A percentile compares a stretch with the other conserved stretches of the same genome.
Conservation (phyloP, 2,329 filamentous ascomycete species). For the Colletotrichum euphorbiae region DNA sequence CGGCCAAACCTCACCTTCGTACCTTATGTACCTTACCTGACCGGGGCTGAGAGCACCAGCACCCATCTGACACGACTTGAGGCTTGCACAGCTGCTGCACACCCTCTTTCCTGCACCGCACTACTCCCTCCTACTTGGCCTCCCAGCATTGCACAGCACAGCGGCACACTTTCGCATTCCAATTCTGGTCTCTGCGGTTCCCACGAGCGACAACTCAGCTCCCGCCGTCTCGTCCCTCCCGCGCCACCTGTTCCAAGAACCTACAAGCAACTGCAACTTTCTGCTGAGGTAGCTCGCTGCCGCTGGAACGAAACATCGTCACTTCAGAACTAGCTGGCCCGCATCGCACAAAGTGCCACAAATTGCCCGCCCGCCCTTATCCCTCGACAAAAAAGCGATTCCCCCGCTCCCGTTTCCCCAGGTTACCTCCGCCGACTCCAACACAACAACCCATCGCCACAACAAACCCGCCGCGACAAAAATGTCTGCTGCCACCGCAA, state of each 20-base stretch:
- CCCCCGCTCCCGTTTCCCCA: conserved; percentile 35
- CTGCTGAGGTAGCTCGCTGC: conserved; percentile 27
- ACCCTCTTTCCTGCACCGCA: conserved; percentile 37
- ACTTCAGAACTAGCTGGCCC: conserved; percentile 15
- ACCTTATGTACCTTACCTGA: conserved; percentile 6
- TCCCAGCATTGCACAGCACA: conserved; percentile 3
- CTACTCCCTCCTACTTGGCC: conserved; percentile 33
- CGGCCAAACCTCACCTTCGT: background rate
- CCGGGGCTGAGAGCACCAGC: conserved; percentile 28
- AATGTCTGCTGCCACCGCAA: conserved; percentile 65
- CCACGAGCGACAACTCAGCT: conserved; percentile 34
- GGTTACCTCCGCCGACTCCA: conserved; percentile 30
- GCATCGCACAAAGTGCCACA: conserved; percentile 5
- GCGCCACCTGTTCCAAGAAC: conserved; percentile 36
- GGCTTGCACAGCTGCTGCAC: conserved; percentile 33
- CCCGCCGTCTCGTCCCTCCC: conserved; percentile 20
- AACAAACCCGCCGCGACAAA: conserved; percentile 37
- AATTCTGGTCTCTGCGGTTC: conserved; percentile 16
- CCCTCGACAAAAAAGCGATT: conserved; percentile 13
- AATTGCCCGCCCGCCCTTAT: background rate
- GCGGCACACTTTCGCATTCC: conserved; percentile 29
- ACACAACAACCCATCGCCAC: conserved; percentile 50
- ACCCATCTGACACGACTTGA: conserved; percentile 37
- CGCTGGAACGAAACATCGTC: conserved; percentile 38
- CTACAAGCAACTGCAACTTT: conserved; percentile 25